Evolutionary conservation across 2,329 filamentous ascomycete genomes (phyloP).

Genomic region (Amylocarpus encephaloides): DNA sequence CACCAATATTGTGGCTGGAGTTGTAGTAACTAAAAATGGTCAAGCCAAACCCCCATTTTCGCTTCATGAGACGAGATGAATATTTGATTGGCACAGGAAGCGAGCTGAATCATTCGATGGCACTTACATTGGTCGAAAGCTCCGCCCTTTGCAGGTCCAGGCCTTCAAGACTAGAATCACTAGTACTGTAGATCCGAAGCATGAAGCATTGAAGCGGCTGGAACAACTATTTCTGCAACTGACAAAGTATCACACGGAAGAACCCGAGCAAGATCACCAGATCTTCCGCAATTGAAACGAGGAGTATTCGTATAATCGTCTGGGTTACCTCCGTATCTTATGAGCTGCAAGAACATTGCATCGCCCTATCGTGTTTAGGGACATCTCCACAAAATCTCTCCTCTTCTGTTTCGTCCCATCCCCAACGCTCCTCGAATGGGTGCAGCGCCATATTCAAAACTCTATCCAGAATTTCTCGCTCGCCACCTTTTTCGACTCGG

Average conservation of each 20-base stretch:
- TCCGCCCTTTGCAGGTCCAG: background rate
- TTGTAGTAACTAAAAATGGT: background rate
- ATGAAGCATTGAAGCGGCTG: background rate
- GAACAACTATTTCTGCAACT: background rate
- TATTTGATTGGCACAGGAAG: background rate
- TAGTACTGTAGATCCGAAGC: too few species aligned
- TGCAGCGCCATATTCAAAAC: constrained; percentile 78
- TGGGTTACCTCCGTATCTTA: constrained; percentile 39
- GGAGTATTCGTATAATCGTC: background rate
- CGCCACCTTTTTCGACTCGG: constrained; percentile 75
- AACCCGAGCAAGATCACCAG: background rate
- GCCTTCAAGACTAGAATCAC: too few species aligned
- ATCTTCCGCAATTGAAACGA: too few species aligned
- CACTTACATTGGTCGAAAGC: too few species aligned
- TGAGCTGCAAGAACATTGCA: constrained; percentile 96
- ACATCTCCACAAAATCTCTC: constrained; percentile 80
- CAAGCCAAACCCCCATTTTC: background rate
- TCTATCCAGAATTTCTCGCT: constrained; percentile 69
- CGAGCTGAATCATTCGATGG: background rate
- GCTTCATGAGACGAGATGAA: background rate
- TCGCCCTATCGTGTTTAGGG: constrained; percentile 65
- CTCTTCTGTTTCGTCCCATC: constrained; percentile 66
- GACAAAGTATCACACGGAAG: background rate
- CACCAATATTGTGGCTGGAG: constrained; percentile 8
- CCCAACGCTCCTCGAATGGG: constrained; percentile 80